Base-by-base conservation (phyloP, 164 flowering plant species). In the Stephania yunnanensis region DNA sequence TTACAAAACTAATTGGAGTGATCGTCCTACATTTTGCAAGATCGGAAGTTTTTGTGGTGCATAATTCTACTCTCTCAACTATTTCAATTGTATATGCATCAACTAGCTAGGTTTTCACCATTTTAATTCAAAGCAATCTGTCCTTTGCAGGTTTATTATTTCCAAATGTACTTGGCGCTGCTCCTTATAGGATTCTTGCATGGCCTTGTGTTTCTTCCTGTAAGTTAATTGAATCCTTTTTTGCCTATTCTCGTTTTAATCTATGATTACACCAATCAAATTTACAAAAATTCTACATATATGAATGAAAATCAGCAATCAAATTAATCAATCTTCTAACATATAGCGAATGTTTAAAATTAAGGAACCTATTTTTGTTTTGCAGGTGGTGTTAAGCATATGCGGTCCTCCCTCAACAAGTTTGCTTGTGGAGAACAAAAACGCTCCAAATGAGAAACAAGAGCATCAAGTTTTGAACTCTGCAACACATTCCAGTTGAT, bases 41-140 rank as follows among this genome's bases (percentile, higher is more conserved):
- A 85, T 90, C 97, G 44, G 97, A 92, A 87, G 82, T 95, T 63
- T 93, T 95, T 88, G 99, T 95, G 96, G 99, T 94, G 12, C 80
- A 12, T 75, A 6, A 46, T 5, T 69, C 7, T 70, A 19, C 36
- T 75, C 17, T 58, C 22, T 4, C 42, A 58, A 67, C 46, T 1
- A 11, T 74, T 71, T 74, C 5, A 48, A 19, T 68, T 72, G 0
- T 6, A 58, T 70, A 31, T 45, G 7, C 5, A 19, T 55, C 6
- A 10, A 20, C 30, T 36, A 4, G 42, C 30, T 36, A 4, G 42
- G 3, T 13, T 1, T 7, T 48, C 5, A 25, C 17, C 44, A 15
- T 7, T 73, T 68, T 68, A 68, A 73, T 72, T 7, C 44, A 65
- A 22, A 46, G 45, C 6, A 55, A 12, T 48, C 44, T 73, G 9